Base-by-base conservation (phyloP, 768 basidiomycete genomes). In the Boletus rufocinnamomeus region DNA sequence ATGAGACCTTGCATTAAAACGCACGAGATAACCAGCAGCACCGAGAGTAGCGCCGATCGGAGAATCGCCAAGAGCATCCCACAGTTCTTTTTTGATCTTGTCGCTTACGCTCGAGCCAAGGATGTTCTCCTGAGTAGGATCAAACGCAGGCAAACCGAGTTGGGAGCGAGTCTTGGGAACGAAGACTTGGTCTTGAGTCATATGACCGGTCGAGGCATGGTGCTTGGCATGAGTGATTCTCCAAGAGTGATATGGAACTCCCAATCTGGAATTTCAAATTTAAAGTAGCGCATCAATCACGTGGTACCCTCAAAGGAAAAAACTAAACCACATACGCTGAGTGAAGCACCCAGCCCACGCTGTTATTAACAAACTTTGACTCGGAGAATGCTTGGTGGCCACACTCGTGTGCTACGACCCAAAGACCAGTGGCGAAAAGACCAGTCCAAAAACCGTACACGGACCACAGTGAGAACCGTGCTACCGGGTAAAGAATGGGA, bases 221-320 rank as follows among this genome's bases (percentile, higher is more conserved):
- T 99, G 96, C 74, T 94, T 92, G 27, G 84, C 93, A 72, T 98
- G 96, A 4, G 87, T 88, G 69, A 97, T 93, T 62, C 93, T 84
- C 96, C 95, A 98, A 6, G 93, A 91, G 71, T 98, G 94, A 77
- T 93, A 99, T 6, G 96, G 96, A 16, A 98, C 96, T 49, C 95
- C 89, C 57, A 98, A 84, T 53, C 92, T 93, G 61, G 34, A 67
- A 60, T 62, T 61, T 58, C 47, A 66, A 65, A 63, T 56, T 40
- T 16, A 49, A 19, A 43, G 21, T 1, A 7, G 6, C 38, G 27
- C 27, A 48, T 68, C 23, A 65, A 41, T 66, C 68, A 71, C 69
- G 66, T 73, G 62, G 68, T 52, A 25, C 17, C 23, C 23, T 13
- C 3, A 50, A 28, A 25, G 30, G 16, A 27, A 47, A 52, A 64